phyloP scores from a whole-genome alignment of 2,329 filamentous ascomycete species.

The Tolypocladium ovalisporum region DNA sequence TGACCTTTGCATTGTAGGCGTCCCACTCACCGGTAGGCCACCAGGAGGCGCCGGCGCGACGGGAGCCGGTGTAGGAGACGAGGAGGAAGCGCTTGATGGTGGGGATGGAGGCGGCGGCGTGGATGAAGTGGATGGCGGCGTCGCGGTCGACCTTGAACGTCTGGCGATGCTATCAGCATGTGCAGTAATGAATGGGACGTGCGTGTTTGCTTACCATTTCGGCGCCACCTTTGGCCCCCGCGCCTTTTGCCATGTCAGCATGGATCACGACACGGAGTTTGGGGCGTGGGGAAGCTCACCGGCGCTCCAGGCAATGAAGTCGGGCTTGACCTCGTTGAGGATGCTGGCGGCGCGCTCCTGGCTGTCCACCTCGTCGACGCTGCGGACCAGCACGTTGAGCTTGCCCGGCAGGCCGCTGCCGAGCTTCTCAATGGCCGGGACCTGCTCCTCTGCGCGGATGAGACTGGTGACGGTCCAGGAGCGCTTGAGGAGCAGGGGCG shows the following conservation, averaged over 20 bases:
- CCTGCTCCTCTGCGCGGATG: conserved; percentile 63
- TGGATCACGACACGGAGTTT: not conserved
- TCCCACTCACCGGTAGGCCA: conserved; percentile 41
- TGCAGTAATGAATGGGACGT: not conserved
- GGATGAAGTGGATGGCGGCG: conserved; percentile 51
- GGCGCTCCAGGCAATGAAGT: conserved; percentile 60
- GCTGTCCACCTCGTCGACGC: conserved; percentile 59
- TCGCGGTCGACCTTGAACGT: conserved; percentile 52
- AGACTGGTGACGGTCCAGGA: conserved; percentile 71
- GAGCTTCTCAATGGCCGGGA: conserved; percentile 50
- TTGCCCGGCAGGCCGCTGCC: conserved; percentile 48
- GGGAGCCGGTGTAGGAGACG: conserved; percentile 48
- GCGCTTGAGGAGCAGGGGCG: conserved; percentile 62
- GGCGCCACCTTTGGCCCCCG: conserved; percentile 47
- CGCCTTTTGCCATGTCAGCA: conserved; percentile 23
- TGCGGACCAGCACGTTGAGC: conserved; percentile 58
- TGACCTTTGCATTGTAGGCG: conserved; percentile 29
- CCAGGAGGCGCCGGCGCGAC: conserved; percentile 41
- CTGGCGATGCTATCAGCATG: conserved; percentile 12
- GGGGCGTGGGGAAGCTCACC: conserved; percentile 28
- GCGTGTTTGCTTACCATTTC: conserved; percentile 25
- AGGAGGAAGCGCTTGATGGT: conserved; percentile 52
- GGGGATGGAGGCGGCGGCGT: conserved; percentile 42
- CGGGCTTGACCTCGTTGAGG: conserved; percentile 47
- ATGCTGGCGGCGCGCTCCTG: conserved; percentile 51